Percentiles rank a stretch among this genome's conserved stretches.
Evolutionary conservation across 2,329 filamentous ascomycete genomes (phyloP).

Genomic region (Acrodontium crateriforme): DNA sequence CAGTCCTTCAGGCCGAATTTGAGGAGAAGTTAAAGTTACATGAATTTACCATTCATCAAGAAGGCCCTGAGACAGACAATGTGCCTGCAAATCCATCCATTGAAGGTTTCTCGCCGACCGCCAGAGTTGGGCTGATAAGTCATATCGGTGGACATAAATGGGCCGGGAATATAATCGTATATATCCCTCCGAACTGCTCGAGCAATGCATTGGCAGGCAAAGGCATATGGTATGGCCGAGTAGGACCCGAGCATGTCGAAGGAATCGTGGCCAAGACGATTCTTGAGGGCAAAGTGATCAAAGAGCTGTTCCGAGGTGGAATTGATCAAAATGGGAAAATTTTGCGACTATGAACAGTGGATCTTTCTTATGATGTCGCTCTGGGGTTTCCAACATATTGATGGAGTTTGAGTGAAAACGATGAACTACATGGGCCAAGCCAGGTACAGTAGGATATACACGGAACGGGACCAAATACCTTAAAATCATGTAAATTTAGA

Average conservation of each 20-base stretch:
- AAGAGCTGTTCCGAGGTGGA: slow-evolving; percentile 58
- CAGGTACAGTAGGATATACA: no score
- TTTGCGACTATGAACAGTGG: slow-evolving; percentile 18
- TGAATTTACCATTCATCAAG: slow-evolving; percentile 34
- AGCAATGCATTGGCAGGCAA: slow-evolving; percentile 50
- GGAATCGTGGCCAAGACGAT: slow-evolving; percentile 63
- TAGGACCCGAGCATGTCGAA: slow-evolving; percentile 62
- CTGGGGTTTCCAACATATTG: no score
- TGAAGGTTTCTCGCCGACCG: slow-evolving; percentile 25
- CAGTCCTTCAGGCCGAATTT: slow-evolving; percentile 59
- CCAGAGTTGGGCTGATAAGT: slow-evolving; percentile 55
- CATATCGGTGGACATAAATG: slow-evolving; percentile 79
- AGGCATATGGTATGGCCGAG: slow-evolving; percentile 71
- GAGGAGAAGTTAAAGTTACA: slow-evolving; percentile 39
- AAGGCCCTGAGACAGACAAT: slow-evolving; percentile 26
- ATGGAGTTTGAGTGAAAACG: no score
- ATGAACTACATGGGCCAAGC: no score
- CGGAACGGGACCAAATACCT: no score
- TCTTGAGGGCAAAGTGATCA: slow-evolving; percentile 50
- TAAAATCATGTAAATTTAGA: no score
- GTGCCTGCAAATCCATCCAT: slow-evolving; percentile 22
- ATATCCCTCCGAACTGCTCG: slow-evolving; percentile 46
- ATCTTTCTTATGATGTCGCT: no score
- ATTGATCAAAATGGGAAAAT: slow-evolving; percentile 30
- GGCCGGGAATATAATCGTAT: slow-evolving; percentile 72